Evolutionary conservation across 1,139 yeast genomes (phyloP).

Genomic region (Suhomyces coccinellae): DNA sequence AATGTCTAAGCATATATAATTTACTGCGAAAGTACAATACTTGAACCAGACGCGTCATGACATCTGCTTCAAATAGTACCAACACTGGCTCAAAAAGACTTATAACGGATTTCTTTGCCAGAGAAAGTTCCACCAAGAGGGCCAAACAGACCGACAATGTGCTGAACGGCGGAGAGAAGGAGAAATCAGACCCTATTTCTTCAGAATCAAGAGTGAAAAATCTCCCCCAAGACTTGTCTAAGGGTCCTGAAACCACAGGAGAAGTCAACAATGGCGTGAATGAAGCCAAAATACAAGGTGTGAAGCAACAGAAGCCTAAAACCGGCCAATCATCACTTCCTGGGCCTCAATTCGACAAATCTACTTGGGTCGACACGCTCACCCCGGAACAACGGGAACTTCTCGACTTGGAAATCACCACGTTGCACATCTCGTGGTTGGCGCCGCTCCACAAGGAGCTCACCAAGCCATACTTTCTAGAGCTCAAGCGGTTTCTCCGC

Average conservation of each 20-base stretch:
- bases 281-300: neutral
- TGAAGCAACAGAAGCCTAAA: neutral
- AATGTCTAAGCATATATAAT: too few species aligned
- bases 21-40: neutral
- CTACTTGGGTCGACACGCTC: slow-evolving; percentile 54
- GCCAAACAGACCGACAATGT: neutral
- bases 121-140: neutral
- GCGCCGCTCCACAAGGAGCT: slow-evolving; percentile 66
- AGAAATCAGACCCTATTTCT: neutral
- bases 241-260: too few species aligned
- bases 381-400: slow-evolving; percentile 54
- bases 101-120: slow-evolving; percentile 19
- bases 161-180: neutral
- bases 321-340: slow-evolving; percentile 27
- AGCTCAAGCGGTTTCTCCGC: slow-evolving; percentile 60
- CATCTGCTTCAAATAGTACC: neutral
- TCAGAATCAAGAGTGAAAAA: neutral
- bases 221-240: neutral
- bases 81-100: slow-evolving; percentile 3
- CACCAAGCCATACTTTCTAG: slow-evolving; percentile 82
- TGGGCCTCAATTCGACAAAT: slow-evolving; percentile 33
- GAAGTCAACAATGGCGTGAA: too few species aligned
- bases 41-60: neutral
- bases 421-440: slow-evolving; percentile 80
- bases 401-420: slow-evolving; percentile 64